Percentiles rank a stretch among this genome's conserved stretches.
phyloP scores from a whole-genome alignment of 225 moss, liverwort and hornwort genomes.

The Polytrichum formosum region DNA sequence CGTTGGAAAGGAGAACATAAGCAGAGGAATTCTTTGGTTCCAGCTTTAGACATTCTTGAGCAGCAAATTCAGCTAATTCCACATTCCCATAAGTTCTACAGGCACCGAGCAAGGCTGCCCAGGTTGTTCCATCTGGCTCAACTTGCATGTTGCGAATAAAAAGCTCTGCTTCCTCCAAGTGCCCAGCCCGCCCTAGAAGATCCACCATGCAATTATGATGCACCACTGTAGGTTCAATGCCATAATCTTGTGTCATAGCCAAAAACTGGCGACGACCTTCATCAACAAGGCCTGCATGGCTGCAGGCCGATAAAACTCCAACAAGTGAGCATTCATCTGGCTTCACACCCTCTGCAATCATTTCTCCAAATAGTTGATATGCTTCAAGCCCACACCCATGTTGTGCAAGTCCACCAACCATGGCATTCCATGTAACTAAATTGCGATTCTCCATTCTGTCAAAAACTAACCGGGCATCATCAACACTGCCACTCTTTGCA shows the following conservation, averaged over 20 bases:
- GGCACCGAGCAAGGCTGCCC: neutral
- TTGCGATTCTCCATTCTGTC: neutral
- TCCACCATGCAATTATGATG: no score
- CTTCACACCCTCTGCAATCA: slow-evolving; percentile 1
- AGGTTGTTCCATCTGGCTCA: neutral
- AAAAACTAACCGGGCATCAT: no score
- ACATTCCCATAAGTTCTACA: slow-evolving; percentile 4
- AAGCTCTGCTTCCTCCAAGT: no score
- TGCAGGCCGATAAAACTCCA: slow-evolving; percentile 4
- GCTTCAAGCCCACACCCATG: neutral
- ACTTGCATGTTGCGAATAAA: no score
- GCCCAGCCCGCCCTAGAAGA: no score
- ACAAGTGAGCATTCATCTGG: neutral
- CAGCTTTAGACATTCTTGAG: neutral
- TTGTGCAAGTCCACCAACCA: neutral
- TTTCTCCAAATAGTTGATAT: neutral
- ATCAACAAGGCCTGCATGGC: neutral
- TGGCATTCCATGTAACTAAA: neutral
- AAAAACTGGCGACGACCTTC: no score
- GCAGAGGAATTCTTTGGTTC: slow-evolving; percentile 2
- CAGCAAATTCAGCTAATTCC: neutral
- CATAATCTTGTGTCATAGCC: no score
- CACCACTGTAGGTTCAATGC: no score
- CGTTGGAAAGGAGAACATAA: no score
- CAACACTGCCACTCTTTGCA: no score